These are phyloP conservation scores for Trematosphaeria pertusa DNA, from an alignment of 2,329 filamentous ascomycete genomes.

Conservation along the genomic window DNA sequence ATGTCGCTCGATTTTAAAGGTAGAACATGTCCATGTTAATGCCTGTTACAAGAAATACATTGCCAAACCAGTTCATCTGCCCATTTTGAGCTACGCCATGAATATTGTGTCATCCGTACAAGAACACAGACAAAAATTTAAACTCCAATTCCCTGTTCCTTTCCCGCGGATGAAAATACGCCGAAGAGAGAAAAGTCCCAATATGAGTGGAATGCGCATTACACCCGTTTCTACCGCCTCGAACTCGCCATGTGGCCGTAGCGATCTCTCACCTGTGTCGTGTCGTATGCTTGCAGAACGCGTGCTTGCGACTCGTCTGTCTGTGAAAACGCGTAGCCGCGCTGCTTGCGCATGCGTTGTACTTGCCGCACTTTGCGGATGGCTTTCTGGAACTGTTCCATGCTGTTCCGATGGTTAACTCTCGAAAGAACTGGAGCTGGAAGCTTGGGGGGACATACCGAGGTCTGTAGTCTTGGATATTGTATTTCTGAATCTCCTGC, in stretches of 20 bases:
- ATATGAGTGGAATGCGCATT: background rate
- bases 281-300: constrained; percentile 97
- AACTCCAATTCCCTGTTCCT: too few species aligned
- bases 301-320: constrained; percentile 96
- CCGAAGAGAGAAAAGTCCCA: too few species aligned
- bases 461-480: constrained; percentile 97
- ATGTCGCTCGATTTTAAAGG: too few species aligned
- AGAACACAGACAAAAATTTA: too few species aligned
- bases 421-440: background rate
- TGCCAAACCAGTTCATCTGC: too few species aligned
- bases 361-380: constrained; percentile 98
- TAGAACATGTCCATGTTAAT: too few species aligned
- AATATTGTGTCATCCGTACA: too few species aligned
- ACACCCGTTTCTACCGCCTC: constrained; percentile 36
- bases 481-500: constrained; percentile 99
- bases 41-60: too few species aligned
- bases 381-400: constrained; percentile 99
- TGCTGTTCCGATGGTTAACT: constrained; percentile 61
- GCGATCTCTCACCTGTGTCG: constrained; percentile 85
- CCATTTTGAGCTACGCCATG: too few species aligned
- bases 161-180: too few species aligned
- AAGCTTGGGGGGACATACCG: constrained; percentile 65
- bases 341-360: constrained; percentile 98
- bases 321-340: constrained; percentile 97
- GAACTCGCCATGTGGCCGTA: constrained; percentile 93